Evolutionary conservation across 768 basidiomycete genomes (phyloP), one percentile per base, ranked within the genome.

Genomic region (Mycena pura): DNA sequence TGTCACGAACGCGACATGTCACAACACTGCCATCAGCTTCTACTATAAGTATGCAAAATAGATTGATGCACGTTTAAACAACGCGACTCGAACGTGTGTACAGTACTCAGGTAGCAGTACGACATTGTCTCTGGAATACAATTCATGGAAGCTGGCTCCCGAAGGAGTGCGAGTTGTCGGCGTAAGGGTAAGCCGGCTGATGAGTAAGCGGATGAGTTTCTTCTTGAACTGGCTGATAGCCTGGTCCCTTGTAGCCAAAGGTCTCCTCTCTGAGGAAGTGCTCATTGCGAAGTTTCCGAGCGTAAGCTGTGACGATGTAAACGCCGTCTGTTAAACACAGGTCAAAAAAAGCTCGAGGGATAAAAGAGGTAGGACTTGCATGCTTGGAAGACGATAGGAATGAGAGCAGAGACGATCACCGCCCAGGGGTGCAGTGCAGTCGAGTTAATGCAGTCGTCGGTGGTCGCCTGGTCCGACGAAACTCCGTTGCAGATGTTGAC

Each of bases 251-350:
- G 61, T 31, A 62, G 17, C 54, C 61, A 29, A 61, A 61, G 10
- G 60, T 49, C 17, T 61, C 60, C 24, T 61, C 34, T 6, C 19
- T 19, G 24, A 61, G 25, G 60, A 49, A 49, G 52, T 70, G 68
- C 62, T 78, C 72, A 53, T 67, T 61, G 9, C 62, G 64, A 25
- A 81, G 70, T 44, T 74, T 72, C 43, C 69, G 73, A 9, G 72
- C 73, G 47, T 80, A 81, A 43, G 74, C 66, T 25, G 72, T 62
- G 13, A 78, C 75, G 32, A 80, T 66, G 50, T 79, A 79, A 46
- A 75, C 74, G 14, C 76, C 77, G 64, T 81, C 80, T 81, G 39
- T 27, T 60, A 24, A 34, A 58, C 62, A 13, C 57, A 50, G 25
- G 21, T 47, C 7, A 48, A 49, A 57, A 9, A 29, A 17, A 32